Percentiles rank a stretch among this genome's conserved stretches.
phyloP scores from a whole-genome alignment of 179 eudicot genomes.

The Silene noctiflora region DNA sequence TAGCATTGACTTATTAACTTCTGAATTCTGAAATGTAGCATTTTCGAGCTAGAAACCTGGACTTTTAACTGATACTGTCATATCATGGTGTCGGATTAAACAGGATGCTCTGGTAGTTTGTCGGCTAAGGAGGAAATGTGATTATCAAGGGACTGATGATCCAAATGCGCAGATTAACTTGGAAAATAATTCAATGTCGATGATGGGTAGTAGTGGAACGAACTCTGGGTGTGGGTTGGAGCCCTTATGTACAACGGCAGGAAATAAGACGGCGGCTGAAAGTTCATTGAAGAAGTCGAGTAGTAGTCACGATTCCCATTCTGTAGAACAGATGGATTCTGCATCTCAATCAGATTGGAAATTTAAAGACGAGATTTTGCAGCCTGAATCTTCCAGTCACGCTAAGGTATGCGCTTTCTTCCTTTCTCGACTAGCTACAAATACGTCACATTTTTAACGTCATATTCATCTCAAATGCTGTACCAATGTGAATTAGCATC shows the following conservation, averaged over 20 bases:
- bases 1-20: background rate
- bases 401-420: constrained; percentile 23
- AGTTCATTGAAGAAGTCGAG: constrained; percentile 38
- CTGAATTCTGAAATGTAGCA: too few relatives aligned
- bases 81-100: background rate
- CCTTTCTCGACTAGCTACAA: background rate
- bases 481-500: constrained; percentile 16
- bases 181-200: constrained; percentile 11
- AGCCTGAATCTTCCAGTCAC: constrained; percentile 34
- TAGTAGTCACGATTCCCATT: constrained; percentile 46
- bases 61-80: background rate
- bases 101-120: constrained; percentile 77
- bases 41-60: background rate
- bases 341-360: constrained; percentile 43
- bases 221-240: constrained; percentile 31
- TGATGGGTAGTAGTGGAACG: constrained; percentile 27
- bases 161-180: constrained; percentile 21
- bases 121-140: constrained; percentile 58
- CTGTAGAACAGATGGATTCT: constrained; percentile 45
- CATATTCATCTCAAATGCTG: background rate
- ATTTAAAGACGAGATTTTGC: constrained; percentile 25
- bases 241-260: constrained; percentile 20
- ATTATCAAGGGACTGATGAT: constrained; percentile 35
- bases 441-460: too few relatives aligned
- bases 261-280: constrained; percentile 34